Percentiles rank a stretch among this genome's conserved stretches.
phyloP scores from a whole-genome alignment of 257 asterid genomes.

The Solanum clarkiae region DNA sequence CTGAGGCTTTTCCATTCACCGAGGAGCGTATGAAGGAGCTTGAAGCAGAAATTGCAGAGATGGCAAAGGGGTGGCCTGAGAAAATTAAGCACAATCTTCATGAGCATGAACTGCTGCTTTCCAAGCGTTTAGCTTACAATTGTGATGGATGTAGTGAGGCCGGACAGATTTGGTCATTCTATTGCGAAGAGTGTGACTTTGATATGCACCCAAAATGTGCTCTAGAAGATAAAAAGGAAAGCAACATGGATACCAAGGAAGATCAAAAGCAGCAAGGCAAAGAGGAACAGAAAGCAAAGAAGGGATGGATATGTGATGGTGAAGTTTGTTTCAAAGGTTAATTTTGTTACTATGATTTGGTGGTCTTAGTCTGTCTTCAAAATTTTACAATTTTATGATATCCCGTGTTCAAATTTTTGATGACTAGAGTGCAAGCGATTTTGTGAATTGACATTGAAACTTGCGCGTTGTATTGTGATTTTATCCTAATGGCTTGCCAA shows the following conservation, averaged over 20 bases:
- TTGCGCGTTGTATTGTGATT: background rate
- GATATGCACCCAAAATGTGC: slow-evolving; percentile 78
- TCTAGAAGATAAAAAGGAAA: slow-evolving; percentile 17
- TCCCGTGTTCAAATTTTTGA: background rate
- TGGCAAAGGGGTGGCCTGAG: slow-evolving; percentile 74
- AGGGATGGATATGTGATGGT: slow-evolving; percentile 51
- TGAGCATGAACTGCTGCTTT: slow-evolving; percentile 53
- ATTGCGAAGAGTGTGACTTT: slow-evolving; percentile 57
- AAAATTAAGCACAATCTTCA: slow-evolving; percentile 27
- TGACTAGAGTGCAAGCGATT: background rate
- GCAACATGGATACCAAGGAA: background rate
- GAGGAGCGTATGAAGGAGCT: slow-evolving; percentile 58
- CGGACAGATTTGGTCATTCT: slow-evolving; percentile 56
- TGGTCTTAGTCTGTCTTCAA: background rate
- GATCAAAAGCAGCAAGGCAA: background rate
- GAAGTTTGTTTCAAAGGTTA: slow-evolving; percentile 33
- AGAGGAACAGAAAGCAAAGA: slow-evolving; percentile 9
- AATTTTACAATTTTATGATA: background rate
- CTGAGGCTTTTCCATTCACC: slow-evolving; percentile 72
- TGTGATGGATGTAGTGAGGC: slow-evolving; percentile 58
- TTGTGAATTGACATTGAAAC: background rate
- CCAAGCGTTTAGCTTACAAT: slow-evolving; percentile 19
- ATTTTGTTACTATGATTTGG: background rate
- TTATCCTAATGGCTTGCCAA: background rate
- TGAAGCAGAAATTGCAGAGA: slow-evolving; percentile 38